Base-by-base conservation (phyloP, 2,329 filamentous ascomycete species). In the Paraphoma chrysanthemicola region DNA sequence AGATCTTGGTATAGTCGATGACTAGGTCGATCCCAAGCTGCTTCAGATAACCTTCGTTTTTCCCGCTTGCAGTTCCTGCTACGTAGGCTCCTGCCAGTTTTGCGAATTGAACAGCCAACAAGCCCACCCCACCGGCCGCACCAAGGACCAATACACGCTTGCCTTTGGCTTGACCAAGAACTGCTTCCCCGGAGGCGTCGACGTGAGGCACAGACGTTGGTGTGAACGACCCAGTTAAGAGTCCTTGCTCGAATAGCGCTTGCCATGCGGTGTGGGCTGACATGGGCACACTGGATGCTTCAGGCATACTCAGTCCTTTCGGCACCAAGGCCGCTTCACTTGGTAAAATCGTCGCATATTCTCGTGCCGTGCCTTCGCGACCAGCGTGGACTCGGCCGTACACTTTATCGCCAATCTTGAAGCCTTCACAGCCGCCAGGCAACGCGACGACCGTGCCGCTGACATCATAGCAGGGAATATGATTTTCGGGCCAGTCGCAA, bases 261-360 rank as follows among this genome's bases (percentile, higher is more conserved):
- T 82, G 80, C 77, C 77, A 81, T 5, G 79, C 80, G 42, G 79
- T 81, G 57, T 76, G 50, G 12, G 76, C 76, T 4, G 69, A 75
- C 59, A 81, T 70, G n/a, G 79, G 78, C 1, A 80, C 63, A 4
- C 72, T 68, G 0, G 78, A 76, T 3, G 76, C 72, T 36, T 77
- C 72, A 0, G 50, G 64, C 70, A 74, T 75, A 18, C 58, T 68
- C 9, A 82, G 44, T 2, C 59, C 68, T 47, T 62, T 54, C 0
- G 80, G 78, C 29, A 69, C 67, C 1, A 59, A 58, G 1, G 78
- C 78, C 1, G 81, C 59, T 48, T 82, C 79, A 0, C 60, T 59
- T 0, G 73, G 72, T 1, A 69, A 53, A 0, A 70, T 71, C 18
- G 77, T 68, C 0, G 75, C 72, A 42, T 78, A 82, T 33, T 80